Conservation (phyloP, 768 basidiomycete genomes). For the Tylopilus plumbeoviolaceoides region DNA sequence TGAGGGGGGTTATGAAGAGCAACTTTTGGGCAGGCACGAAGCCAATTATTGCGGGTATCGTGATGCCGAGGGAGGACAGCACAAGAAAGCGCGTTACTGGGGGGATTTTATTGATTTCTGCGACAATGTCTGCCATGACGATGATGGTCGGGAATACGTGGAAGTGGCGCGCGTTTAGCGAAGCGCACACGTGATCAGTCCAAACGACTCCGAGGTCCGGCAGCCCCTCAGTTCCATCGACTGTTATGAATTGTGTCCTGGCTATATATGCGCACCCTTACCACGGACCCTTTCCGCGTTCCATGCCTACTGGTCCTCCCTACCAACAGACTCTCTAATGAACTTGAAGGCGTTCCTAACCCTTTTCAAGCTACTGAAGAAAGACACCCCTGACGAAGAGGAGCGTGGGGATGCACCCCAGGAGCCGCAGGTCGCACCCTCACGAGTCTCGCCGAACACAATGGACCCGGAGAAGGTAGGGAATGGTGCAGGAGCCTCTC, state of each 20-base stretch:
- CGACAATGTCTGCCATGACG: conserved; percentile 45
- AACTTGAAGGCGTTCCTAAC: conserved; percentile 9
- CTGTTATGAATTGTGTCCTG: background rate
- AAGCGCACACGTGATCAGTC: conserved; percentile 9
- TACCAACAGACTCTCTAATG: conserved; percentile 6
- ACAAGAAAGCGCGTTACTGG: conserved; percentile 74
- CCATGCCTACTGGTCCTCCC: conserved; percentile 4
- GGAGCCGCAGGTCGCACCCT: background rate
- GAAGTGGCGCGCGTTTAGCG: background rate
- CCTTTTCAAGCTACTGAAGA: conserved; percentile 1
- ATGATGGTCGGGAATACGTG: background rate
- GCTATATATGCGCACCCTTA: background rate
- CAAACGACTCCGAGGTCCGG: no score
- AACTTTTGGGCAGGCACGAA: conserved; percentile 51
- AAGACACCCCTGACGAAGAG: conserved; percentile 19
- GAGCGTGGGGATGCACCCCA: background rate
- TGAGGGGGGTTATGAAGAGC: conserved; percentile 46
- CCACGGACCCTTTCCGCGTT: background rate
- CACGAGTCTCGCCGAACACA: background rate
- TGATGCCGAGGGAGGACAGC: conserved; percentile 55
- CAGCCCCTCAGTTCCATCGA: no score
- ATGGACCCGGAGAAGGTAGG: background rate
- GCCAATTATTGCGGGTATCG: conserved; percentile 52
- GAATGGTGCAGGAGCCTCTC: background rate
- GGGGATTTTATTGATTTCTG: conserved; percentile 77